phyloP scores from a whole-genome alignment of 148 eudicot species.

The Polygonum maritimum region DNA sequence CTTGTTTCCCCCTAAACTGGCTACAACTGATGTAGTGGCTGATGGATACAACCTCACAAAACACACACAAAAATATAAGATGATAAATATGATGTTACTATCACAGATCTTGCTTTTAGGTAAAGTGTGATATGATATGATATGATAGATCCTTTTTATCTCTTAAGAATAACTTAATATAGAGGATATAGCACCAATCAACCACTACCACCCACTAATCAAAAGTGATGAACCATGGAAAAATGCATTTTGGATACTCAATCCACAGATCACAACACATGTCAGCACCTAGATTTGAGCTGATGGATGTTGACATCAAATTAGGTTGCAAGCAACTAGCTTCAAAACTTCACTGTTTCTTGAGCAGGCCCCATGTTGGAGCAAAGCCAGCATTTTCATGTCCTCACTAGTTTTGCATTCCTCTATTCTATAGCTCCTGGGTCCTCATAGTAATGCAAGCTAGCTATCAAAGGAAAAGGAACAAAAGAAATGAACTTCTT shows the following conservation, averaged over 20 bases:
- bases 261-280: not conserved
- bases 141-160: not conserved
- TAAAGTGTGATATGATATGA: not conserved
- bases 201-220: constrained; percentile 15
- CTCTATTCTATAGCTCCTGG: not conserved
- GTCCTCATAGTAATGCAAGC: not conserved
- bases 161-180: not conserved
- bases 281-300: not conserved
- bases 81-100: constrained; percentile 3
- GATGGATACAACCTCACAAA: not conserved
- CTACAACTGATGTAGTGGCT: not conserved
- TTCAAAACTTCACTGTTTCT: not conserved
- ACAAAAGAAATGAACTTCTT: not conserved
- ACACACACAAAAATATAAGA: not conserved
- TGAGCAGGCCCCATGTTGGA: constrained; percentile 1
- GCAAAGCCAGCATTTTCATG: constrained; percentile 7
- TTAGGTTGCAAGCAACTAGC: not conserved
- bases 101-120: constrained; percentile 18
- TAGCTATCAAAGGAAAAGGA: not conserved
- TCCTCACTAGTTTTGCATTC: not conserved
- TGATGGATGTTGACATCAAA: not conserved
- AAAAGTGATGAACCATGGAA: constrained; percentile 1
- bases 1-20: constrained; percentile 2
- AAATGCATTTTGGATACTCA: constrained; percentile 4
- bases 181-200: constrained; percentile 12